phyloP scores from a whole-genome alignment of 2,329 filamentous ascomycete genomes.

The Verticillium albo-atrum region DNA sequence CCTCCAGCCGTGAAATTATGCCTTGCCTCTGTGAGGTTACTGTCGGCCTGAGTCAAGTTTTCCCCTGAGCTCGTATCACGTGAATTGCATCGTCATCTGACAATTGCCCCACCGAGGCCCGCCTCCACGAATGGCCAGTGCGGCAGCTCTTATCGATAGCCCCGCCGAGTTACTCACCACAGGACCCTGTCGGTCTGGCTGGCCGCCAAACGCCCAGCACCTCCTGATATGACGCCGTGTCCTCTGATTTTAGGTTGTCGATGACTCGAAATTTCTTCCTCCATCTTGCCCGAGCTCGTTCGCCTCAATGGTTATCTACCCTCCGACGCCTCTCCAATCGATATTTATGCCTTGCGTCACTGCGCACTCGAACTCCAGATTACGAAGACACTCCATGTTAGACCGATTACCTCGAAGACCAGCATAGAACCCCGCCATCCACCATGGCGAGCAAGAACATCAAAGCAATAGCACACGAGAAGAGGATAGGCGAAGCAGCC shows the following conservation, averaged over 20 bases:
- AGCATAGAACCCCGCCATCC: conserved; percentile 6
- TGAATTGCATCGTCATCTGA: neutral
- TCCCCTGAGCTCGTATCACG: neutral
- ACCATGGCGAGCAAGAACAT: conserved; percentile 50
- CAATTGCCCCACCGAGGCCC: neutral
- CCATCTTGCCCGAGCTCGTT: neutral
- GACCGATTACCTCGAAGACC: conserved; percentile 19
- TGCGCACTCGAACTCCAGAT: neutral
- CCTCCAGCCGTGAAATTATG: too few species aligned
- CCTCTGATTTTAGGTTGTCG: conserved; percentile 4
- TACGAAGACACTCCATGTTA: conserved; percentile 19
- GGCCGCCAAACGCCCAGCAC: neutral
- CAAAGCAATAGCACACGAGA: conserved; percentile 69
- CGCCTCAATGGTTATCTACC: conserved; percentile 1
- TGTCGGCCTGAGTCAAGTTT: neutral
- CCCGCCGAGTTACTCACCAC: conserved; percentile 10
- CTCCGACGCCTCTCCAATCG: conserved; percentile 7
- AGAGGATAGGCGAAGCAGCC: conserved; percentile 82
- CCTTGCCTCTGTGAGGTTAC: neutral
- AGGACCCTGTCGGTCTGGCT: neutral
- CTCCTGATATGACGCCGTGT: neutral
- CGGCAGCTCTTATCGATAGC: conserved; percentile 16
- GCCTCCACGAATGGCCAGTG: conserved; percentile 7
- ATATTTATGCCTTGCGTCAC: neutral
- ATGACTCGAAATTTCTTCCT: conserved; percentile 7